Evolutionary conservation across 768 basidiomycete species (phyloP).

Genomic region (Leccinum arenicola): DNA sequence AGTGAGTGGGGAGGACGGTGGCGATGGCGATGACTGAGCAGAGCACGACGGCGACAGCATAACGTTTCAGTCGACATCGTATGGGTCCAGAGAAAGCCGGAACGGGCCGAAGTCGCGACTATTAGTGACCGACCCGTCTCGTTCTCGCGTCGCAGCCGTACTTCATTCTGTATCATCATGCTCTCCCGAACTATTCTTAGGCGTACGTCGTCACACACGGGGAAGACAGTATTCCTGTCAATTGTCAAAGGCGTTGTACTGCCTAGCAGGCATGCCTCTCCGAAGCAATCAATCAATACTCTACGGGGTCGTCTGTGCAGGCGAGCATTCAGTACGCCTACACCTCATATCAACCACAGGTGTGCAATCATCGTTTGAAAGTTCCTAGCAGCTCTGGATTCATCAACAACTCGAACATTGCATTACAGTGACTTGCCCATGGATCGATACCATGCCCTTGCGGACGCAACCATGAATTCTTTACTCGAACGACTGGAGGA

Average conservation of each 20-base stretch:
- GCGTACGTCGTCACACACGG: slow-evolving; percentile 3
- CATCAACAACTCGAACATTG: not conserved
- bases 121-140: too few species aligned
- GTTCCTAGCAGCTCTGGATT: not conserved
- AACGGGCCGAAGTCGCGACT: too few species aligned
- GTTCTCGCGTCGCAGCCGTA: too few species aligned
- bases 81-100: too few species aligned
- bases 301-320: slow-evolving; percentile 11
- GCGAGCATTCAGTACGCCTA: slow-evolving; percentile 44
- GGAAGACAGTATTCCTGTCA: slow-evolving; percentile 3
- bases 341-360: slow-evolving; percentile 58
- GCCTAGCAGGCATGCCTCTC: not conserved
- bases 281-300: not conserved
- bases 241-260: slow-evolving; percentile 2
- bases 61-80: too few species aligned
- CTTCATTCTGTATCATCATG: slow-evolving; percentile 10
- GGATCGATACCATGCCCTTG: slow-evolving; percentile 64
- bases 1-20: too few species aligned
- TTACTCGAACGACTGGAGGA: slow-evolving; percentile 74
- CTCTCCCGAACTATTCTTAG: slow-evolving; percentile 18
- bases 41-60: too few species aligned
- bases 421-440: slow-evolving; percentile 48
- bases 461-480: slow-evolving; percentile 75
- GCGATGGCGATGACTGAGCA: too few species aligned
- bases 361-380: slow-evolving; percentile 22